Base-by-base conservation (phyloP, 441 rosid species). In the Brassica hybrid region DNA sequence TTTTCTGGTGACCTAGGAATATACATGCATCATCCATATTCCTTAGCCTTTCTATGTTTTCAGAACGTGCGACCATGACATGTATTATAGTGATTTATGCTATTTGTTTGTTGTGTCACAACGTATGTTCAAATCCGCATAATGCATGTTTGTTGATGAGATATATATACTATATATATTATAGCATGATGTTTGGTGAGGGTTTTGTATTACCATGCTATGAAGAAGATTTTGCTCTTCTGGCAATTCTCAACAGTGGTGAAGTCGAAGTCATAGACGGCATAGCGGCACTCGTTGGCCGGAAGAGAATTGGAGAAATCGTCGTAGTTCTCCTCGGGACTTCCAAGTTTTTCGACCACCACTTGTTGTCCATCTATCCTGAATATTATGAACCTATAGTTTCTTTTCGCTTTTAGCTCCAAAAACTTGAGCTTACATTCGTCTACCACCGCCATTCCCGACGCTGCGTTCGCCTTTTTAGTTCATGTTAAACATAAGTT, bases 211-310 rank as follows among this genome's bases (percentile, higher is more conserved):
- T 50, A 88, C 94, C 94, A 89, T n/a, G 94, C 91, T 13, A 89
- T 81, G 89, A 89, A 89, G 84, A 87, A 87, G 71, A 89, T 89
- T 76, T 89, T 89, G 94, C 91, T 89, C 76, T 88, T 89, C 84
- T 89, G 94, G 88, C 89, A 85, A 62, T 89, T 84, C 84, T 89
- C 94, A 12, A 67, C 45, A 17, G 91, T 89, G 43, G 76, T 83
- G 86, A 85, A 89, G 69, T 89, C 90, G 2, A 89, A 85, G 71
- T 89, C 94, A 14, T 75, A 89, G 73, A 89, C 94, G 23, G 94
- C 88, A 32, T 89, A 89, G 45, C 93, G 91, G 17, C 94, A 89
- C 32, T 89, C 94, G 32, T 86, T 66, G 1, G 85, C 79, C 0
- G 94, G 94, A 9, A 89, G 62, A 65, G 87, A 82, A 3, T 79